Conservation (phyloP, 1,139 yeast species). For the Candida freyschussii region DNA sequence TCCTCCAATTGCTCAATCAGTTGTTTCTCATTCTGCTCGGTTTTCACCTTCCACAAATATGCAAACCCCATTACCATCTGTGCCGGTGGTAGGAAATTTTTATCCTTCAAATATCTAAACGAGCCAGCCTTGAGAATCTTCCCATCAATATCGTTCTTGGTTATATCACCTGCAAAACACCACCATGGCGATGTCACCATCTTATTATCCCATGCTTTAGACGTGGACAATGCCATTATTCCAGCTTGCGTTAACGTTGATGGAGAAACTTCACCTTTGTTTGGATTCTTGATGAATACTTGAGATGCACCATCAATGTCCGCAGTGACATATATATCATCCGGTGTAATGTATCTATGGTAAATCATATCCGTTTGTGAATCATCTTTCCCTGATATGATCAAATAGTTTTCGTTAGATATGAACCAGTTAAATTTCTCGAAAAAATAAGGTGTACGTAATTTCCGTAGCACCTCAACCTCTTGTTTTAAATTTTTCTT, state of each 20-base stretch:
- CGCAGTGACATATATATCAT: conserved; percentile 69
- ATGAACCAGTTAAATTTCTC: conserved; percentile 94
- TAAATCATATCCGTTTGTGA: conserved; percentile 82
- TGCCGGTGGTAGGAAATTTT: conserved; percentile 70
- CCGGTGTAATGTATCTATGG: conserved; percentile 66
- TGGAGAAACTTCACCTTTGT: conserved; percentile 55
- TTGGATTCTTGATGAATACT: conserved; percentile 76
- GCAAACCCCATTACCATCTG: conserved; percentile 90
- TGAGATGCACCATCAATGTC: conserved; percentile 72
- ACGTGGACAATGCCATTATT: conserved; percentile 70
- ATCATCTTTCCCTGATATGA: conserved; percentile 81
- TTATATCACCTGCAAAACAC: conserved; percentile 58
- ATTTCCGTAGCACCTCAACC: conserved; percentile 55
- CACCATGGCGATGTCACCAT: conserved; percentile 82
- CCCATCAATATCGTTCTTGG: conserved; percentile 63
- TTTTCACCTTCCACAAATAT: conserved; percentile 59
- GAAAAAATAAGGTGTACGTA: conserved; percentile 80
- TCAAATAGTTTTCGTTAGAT: conserved; percentile 81
- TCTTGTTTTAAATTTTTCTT: conserved; percentile 62
- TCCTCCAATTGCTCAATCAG: conserved; percentile 20
- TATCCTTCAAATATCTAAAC: conserved; percentile 50
- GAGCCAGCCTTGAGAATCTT: conserved; percentile 61
- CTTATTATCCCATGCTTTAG: conserved; percentile 88
- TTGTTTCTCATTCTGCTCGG: conserved; percentile 22
- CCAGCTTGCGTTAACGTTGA: conserved; percentile 90